These are phyloP conservation scores for Datisca glomerata DNA, from an alignment of 306 rosid genomes.

Conservation along the genomic window DNA sequence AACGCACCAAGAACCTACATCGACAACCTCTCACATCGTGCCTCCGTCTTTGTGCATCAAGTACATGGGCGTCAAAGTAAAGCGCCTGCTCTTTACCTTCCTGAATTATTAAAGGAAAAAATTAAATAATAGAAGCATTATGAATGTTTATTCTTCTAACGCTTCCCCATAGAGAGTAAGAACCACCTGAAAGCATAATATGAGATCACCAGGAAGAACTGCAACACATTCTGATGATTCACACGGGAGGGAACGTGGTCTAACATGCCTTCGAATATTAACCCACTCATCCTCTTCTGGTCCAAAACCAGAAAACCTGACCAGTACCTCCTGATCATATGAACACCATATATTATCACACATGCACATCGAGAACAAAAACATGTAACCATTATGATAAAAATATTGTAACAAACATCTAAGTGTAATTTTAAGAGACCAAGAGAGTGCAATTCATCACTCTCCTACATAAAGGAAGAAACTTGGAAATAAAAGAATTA, in stretches of 20 bases:
- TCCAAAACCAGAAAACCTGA: slow-evolving; percentile 92
- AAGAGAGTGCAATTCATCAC: too few relatives aligned
- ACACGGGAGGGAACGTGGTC: slow-evolving; percentile 94
- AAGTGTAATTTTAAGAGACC: too few relatives aligned
- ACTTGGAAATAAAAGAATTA: too few relatives aligned
- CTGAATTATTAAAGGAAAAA: too few relatives aligned
- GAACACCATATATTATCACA: neutral
- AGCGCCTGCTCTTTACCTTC: slow-evolving; percentile 99
- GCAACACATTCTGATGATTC: slow-evolving; percentile 98
- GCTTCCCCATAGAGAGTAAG: too few relatives aligned
- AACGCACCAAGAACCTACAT: slow-evolving; percentile 98
- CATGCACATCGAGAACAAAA: neutral
- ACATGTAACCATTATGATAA: too few relatives aligned
- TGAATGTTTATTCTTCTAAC: too few relatives aligned
- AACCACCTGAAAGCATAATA: slow-evolving; percentile 88
- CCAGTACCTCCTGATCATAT: slow-evolving; percentile 60
- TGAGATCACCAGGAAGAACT: slow-evolving; percentile 93
- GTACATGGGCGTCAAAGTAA: slow-evolving; percentile 95
- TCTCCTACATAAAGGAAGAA: too few relatives aligned
- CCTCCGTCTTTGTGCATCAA: slow-evolving; percentile 94
- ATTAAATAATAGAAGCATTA: too few relatives aligned
- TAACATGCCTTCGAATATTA: slow-evolving; percentile 63
- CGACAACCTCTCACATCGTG: slow-evolving; percentile 99
- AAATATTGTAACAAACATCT: too few relatives aligned
- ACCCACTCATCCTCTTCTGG: slow-evolving; percentile 97